Evolutionary conservation across 805 yeast species (phyloP).

Genomic region (Sugiyamaella marilandica): DNA sequence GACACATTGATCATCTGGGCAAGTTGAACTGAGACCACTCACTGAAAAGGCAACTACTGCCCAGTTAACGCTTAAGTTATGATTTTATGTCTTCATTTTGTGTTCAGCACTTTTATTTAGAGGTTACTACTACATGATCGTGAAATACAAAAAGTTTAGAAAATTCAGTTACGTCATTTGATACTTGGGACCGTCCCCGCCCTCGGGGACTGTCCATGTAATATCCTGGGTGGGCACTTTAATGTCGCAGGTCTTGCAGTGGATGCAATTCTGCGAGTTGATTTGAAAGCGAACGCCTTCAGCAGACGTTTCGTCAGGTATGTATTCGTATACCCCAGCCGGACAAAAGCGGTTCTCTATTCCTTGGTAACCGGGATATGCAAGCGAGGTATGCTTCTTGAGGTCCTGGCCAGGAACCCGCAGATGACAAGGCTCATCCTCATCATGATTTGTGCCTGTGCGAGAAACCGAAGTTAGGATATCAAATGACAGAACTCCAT

Average conservation of each 20-base stretch:
- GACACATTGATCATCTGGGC: slow-evolving; percentile 22
- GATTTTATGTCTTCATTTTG: background rate
- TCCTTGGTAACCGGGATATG: slow-evolving; percentile 78
- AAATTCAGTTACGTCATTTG: slow-evolving; percentile 54
- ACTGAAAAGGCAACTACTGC: background rate
- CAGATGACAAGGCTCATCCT: slow-evolving; percentile 87
- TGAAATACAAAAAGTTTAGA: background rate
- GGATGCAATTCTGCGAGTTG: slow-evolving; percentile 95
- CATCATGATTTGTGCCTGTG: slow-evolving; percentile 95
- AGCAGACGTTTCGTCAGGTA: slow-evolving; percentile 55
- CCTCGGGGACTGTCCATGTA: slow-evolving; percentile 96
- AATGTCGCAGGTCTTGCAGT: slow-evolving; percentile 97
- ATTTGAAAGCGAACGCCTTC: slow-evolving; percentile 82
- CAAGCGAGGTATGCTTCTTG: slow-evolving; percentile 57
- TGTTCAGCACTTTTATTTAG: background rate
- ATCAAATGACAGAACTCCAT: slow-evolving; percentile 88
- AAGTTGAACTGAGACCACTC: slow-evolving; percentile 8
- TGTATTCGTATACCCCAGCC: slow-evolving; percentile 95
- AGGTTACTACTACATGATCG: background rate
- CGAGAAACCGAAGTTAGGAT: slow-evolving; percentile 90
- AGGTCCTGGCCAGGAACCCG: slow-evolving; percentile 40
- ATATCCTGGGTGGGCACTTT: slow-evolving; percentile 94
- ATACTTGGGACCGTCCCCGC: slow-evolving; percentile 98
- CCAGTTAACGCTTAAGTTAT: background rate
- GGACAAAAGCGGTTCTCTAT: slow-evolving; percentile 93